Base-by-base conservation (phyloP, 1,139 yeast species). In the Magnusiomyces paraingens region DNA sequence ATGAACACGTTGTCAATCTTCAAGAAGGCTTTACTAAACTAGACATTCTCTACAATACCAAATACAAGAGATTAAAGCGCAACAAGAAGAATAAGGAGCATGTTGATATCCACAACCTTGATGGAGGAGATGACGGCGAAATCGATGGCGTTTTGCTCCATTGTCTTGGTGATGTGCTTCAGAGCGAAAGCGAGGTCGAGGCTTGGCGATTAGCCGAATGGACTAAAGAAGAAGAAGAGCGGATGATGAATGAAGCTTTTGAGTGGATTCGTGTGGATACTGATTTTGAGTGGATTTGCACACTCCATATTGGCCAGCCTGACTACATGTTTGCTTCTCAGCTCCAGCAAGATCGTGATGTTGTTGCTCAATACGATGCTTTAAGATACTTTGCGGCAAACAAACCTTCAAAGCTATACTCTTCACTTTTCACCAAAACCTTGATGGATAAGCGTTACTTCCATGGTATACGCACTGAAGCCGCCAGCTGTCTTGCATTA, bases 191-290 rank as follows among this genome's bases (percentile, higher is more conserved):
- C 10, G 96, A 90, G 6, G 73, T 84, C 56, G 72, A 71, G 11
- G 78, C 80, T 42, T 93, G 98, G 98, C 76, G 77, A 17, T 73
- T 93, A 29, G 78, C 78, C 1, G 96, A 88, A 47, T 86, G 91
- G 82, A 77, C 81, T 1, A 78, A 78, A 54, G 83, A 83, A 45
- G 88, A 84, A 56, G 95, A 86, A 57, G 91, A 83, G 51, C 70
- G 70, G 44, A 77, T 80, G 74, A 76, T 80, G 49, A 82, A 82
- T 61, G 98, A 93, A 66, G 96, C 97, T 0, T 94, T 90, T 70
- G 99, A 94, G 65, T 94, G 99, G 99, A 78, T 94, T 45, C 77
- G 99, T 61, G 89, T 91, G 10, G 99, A 94, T 70, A 91, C 97
- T 0, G 99, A 94, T 69, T 87, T 86, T 64, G 99, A 94, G 68